These are phyloP conservation scores for Apiospora arundinis DNA, from an alignment of 2,329 filamentous ascomycete species.

Conservation along the genomic window DNA sequence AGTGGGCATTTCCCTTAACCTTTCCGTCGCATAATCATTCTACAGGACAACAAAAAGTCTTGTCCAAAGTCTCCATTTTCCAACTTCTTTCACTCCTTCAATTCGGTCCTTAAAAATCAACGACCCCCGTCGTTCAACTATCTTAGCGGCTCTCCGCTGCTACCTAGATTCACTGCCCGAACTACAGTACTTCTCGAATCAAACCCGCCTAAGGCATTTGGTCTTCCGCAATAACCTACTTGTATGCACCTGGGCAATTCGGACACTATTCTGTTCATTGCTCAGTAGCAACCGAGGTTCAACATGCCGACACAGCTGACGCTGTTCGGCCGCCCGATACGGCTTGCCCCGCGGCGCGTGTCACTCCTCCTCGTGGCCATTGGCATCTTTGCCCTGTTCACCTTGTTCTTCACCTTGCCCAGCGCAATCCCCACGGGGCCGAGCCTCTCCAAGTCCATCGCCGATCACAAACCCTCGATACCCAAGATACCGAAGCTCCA, in stretches of 20 bases:
- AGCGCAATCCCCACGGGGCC: constrained; percentile 54
- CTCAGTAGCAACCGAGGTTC: constrained; percentile 18
- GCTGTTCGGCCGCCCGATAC: constrained; percentile 37
- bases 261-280: constrained; percentile 4
- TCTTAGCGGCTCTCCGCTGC: not conserved
- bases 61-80: not conserved
- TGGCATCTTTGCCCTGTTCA: constrained; percentile 59
- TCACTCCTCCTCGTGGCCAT: constrained; percentile 58
- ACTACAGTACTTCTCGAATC: not conserved
- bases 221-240: not conserved
- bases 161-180: constrained; percentile 2
- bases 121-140: not conserved
- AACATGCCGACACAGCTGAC: constrained; percentile 45
- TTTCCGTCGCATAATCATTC: not conserved
- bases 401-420: constrained; percentile 59
- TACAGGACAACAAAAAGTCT: not conserved
- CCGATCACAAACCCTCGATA: constrained; percentile 57
- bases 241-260: constrained; percentile 6
- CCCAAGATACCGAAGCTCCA: constrained; percentile 45
- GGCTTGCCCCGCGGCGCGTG: constrained; percentile 59
- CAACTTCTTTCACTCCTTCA: constrained; percentile 18
- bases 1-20: not conserved
- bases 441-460: constrained; percentile 53
- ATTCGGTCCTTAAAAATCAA: not conserved
- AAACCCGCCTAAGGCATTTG: not conserved